phyloP scores from a whole-genome alignment of 805 yeast genomes.

The Lipomyces mesembrius region DNA sequence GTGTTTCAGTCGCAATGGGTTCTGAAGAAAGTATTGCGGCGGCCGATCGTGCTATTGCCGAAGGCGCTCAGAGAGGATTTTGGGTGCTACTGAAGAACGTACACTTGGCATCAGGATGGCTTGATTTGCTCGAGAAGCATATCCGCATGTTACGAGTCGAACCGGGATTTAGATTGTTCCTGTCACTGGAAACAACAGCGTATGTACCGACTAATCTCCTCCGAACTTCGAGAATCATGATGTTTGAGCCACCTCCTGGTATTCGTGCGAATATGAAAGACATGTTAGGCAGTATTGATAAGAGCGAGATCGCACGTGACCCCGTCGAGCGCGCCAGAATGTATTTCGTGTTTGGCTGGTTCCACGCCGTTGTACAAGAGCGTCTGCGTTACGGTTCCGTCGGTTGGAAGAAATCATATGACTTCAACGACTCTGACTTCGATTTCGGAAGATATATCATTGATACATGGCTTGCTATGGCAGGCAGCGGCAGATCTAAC shows the following conservation, averaged over 20 bases:
- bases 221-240: conserved; percentile 58
- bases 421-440: conserved; percentile 76
- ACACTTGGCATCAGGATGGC: conserved; percentile 72
- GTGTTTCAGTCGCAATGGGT: conserved; percentile 68
- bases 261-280: conserved; percentile 55
- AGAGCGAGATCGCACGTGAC: conserved; percentile 23
- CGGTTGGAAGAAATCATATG: conserved; percentile 66
- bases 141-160: conserved; percentile 46
- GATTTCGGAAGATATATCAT: conserved; percentile 54
- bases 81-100: conserved; percentile 85
- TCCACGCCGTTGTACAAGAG: conserved; percentile 66
- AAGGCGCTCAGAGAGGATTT: conserved; percentile 54
- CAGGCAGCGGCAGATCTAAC: conserved; percentile 44
- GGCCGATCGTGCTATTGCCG: conserved; percentile 60
- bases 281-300: conserved; percentile 43
- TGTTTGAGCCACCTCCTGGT: conserved; percentile 68
- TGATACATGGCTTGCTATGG: conserved; percentile 49
- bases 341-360: conserved; percentile 67
- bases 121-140: conserved; percentile 57
- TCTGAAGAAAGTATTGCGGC: conserved; percentile 64
- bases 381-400: conserved; percentile 63
- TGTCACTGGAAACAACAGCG: conserved; percentile 62
- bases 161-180: conserved; percentile 58
- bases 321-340: conserved; percentile 56
- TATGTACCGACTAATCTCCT: conserved; percentile 61